Percentiles rank a stretch among this genome's conserved stretches.
Evolutionary conservation across 1,284 basidiomycete genomes (phyloP).

Genomic region (Apiotrichum sp.): DNA sequence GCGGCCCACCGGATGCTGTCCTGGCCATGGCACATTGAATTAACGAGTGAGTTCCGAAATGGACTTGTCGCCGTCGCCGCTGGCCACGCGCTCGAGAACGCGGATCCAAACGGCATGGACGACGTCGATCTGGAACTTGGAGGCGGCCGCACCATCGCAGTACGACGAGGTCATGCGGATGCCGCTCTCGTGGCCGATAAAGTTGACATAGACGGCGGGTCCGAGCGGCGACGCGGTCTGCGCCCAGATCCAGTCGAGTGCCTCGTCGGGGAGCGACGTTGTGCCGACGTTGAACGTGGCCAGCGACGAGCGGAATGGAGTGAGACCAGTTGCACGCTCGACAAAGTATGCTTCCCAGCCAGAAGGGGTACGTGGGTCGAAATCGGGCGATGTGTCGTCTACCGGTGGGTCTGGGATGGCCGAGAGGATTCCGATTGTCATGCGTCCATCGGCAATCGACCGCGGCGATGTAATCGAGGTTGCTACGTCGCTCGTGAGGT

Average conservation of each 20-base stretch:
- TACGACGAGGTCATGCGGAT: constrained; percentile 22
- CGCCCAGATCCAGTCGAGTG: constrained; percentile 29
- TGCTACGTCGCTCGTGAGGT: constrained; percentile 2
- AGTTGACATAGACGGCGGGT: constrained; percentile 16
- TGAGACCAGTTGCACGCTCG: constrained; percentile 9
- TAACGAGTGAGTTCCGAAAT: constrained; percentile 6
- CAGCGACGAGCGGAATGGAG: constrained; percentile 15
- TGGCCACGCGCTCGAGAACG: constrained; percentile 8
- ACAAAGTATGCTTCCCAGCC: constrained; percentile 35
- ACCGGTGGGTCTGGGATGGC: constrained; percentile 26
- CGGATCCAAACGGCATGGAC: constrained; percentile 6
- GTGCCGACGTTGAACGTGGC: constrained; percentile 31
- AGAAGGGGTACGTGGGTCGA: constrained; percentile 24
- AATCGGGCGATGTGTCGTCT: constrained; percentile 3
- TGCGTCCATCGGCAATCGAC: constrained; percentile 12
- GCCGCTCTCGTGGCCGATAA: constrained; percentile 29
- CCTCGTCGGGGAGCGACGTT: constrained; percentile 20
- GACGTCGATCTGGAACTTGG: constrained; percentile 5
- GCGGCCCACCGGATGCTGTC: no score
- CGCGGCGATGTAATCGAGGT: constrained; percentile 1
- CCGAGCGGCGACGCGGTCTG: constrained; percentile 22
- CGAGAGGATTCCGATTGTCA: constrained; percentile 27
- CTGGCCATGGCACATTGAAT: no score
- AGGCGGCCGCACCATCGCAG: constrained; percentile 25
- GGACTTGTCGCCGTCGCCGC: constrained; percentile 6